Base-by-base conservation (phyloP, 345 rosid species). In the Gossypium arboreum region DNA sequence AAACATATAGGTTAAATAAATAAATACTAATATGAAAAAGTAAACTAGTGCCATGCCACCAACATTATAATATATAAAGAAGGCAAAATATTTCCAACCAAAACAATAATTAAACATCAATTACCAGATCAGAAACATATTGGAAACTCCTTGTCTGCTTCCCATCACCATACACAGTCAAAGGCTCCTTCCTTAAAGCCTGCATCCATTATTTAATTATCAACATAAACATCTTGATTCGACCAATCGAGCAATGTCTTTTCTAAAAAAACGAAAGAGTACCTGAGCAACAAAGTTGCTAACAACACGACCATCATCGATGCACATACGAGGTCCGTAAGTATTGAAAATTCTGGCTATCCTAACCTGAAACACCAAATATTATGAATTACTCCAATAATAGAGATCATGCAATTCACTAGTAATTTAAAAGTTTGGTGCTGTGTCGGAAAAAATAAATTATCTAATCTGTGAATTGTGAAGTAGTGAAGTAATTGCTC, bases 261-360 rank as follows among this genome's bases (percentile, higher is more conserved):
- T 72, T 6, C 13, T 10, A 59, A 15, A 12, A 18, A 55, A 72
- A 12, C 43, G 39, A 44, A 68, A 41, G 18, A 29, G 59, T 52
- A 92, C 99, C 98, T 95, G 98, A 18, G 99, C 98, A 79, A 93
- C 99, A 68, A 95, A 95, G 76, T 95, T 95, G 80, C 99, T 95
- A 65, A 95, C 99, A 66, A 95, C 99, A 71, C 98, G 97, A 68
- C 99, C 99, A 57, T 95, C 99, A 62, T 95, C 99, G 12, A 95
- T 93, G 86, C 99, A 93, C 99, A 95, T 95, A 20, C 99, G 86
- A 15, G 99, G 99, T 22, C 99, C 99, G 44, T 93, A 95, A 0
- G 99, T 95, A 74, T 93, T 93, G 81, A 95, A 95, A 70, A 93
- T 95, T 69, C 98, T 84, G 39, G 99, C 99, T 83, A 95, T 95